Percentiles rank a stretch among this genome's conserved stretches.
These are phyloP conservation scores for Vaccinium myrtillus DNA, from an alignment of 148 eudicot species.

Conservation along the genomic window DNA sequence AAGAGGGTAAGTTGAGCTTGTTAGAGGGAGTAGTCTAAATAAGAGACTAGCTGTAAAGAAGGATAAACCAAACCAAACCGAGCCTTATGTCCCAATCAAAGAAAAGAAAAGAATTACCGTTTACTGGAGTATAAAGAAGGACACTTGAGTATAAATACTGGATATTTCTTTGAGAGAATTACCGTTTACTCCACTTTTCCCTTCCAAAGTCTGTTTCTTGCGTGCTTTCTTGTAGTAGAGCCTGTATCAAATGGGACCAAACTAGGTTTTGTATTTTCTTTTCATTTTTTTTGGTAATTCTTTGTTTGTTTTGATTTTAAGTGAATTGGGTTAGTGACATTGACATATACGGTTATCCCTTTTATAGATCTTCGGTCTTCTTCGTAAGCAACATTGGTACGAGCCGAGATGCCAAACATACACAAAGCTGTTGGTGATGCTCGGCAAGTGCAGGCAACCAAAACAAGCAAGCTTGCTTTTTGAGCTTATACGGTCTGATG, in stretches of 20 bases:
- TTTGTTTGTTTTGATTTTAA: background rate
- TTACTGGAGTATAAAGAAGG: background rate
- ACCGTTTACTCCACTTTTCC: background rate
- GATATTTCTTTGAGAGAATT: background rate
- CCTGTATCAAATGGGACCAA: background rate
- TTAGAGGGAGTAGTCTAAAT: background rate
- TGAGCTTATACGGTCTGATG: slow-evolving; percentile 64
- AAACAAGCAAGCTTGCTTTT: slow-evolving; percentile 71
- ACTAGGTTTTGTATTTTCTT: background rate
- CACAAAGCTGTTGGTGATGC: slow-evolving; percentile 75
- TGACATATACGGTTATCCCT: slow-evolving; percentile 2
- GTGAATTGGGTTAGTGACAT: slow-evolving; percentile 2
- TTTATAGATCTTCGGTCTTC: slow-evolving; percentile 70
- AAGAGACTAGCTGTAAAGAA: background rate
- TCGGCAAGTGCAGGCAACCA: slow-evolving; percentile 78
- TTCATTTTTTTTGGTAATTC: background rate
- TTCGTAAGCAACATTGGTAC: slow-evolving; percentile 93
- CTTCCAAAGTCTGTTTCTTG: background rate
- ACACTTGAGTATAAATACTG: background rate
- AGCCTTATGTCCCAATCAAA: too few species aligned
- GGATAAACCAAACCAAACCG: too few species aligned
- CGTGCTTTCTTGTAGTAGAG: background rate
- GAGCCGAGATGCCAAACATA: slow-evolving; percentile 71
- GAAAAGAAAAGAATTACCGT: too few species aligned
- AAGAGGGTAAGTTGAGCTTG: background rate